Conservation (phyloP, 495 filamentous ascomycete species). For the Xylaria scruposa region DNA sequence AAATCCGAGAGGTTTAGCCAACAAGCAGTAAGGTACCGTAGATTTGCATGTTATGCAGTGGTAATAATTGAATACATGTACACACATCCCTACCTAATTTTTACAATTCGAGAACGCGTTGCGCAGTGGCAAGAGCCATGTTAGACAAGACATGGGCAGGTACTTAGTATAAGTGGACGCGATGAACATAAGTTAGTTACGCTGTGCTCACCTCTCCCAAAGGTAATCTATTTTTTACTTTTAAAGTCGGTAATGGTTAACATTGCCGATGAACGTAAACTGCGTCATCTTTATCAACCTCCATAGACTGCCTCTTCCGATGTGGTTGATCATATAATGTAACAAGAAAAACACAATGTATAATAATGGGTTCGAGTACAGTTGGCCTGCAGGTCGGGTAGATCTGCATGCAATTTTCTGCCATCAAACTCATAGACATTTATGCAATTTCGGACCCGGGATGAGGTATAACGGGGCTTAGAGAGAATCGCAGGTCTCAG, state of each 20-base stretch:
- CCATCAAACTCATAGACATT: not conserved
- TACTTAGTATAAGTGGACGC: no score
- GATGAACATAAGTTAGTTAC: not conserved
- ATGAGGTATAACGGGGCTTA: not conserved
- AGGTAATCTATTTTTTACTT: not conserved
- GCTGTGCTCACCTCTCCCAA: not conserved
- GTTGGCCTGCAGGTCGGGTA: not conserved
- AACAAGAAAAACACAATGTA: not conserved
- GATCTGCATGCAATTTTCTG: not conserved
- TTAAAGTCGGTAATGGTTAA: not conserved
- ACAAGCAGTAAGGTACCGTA: not conserved
- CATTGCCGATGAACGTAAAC: not conserved
- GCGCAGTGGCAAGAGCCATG: not conserved
- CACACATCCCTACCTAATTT: not conserved
- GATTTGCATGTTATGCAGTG: not conserved
- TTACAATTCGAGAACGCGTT: not conserved
- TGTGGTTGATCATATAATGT: not conserved
- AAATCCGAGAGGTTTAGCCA: not conserved
- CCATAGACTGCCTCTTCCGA: not conserved
- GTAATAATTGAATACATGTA: not conserved
- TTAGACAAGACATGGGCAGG: not conserved
- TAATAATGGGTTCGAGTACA: not conserved
- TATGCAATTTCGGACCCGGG: not conserved
- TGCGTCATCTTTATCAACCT: not conserved
- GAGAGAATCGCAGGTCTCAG: not conserved